Conservation (phyloP, 2,329 filamentous ascomycete genomes). For the Huntiella decipiens region DNA sequence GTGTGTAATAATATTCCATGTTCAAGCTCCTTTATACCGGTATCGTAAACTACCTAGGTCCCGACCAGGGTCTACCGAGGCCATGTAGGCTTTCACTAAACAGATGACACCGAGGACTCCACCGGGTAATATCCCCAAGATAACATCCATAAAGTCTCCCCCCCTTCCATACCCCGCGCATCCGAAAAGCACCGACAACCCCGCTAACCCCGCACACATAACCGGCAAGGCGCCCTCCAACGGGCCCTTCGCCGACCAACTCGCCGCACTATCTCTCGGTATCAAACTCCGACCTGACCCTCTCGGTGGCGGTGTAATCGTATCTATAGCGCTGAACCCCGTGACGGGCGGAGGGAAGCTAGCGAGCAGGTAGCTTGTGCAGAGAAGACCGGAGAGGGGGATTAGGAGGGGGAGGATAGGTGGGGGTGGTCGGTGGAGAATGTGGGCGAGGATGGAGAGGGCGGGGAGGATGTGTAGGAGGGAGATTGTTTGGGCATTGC, state of each 20-base stretch:
- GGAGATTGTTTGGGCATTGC: conserved; percentile 38
- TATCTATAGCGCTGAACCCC: conserved; percentile 31
- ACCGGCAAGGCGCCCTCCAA: conserved; percentile 39
- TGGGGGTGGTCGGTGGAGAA: conserved; percentile 24
- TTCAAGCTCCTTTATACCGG: conserved; percentile 45
- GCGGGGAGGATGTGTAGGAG: conserved; percentile 42
- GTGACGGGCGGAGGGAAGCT: conserved; percentile 34
- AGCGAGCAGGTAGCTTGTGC: conserved; percentile 42
- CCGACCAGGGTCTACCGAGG: conserved; percentile 45
- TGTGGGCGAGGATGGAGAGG: conserved; percentile 34
- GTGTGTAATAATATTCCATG: not conserved
- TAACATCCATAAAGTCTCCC: conserved; percentile 20
- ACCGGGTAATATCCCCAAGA: conserved; percentile 32
- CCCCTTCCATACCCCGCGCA: conserved; percentile 19
- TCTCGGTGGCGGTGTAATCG: conserved; percentile 14
- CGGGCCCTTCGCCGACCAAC: conserved; percentile 19
- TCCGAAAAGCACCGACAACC: conserved; percentile 30
- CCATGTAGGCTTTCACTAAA: conserved; percentile 45
- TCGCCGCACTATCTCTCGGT: conserved; percentile 10
- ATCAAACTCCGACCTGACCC: conserved; percentile 8
- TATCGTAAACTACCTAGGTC: conserved; percentile 46
- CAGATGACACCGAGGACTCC: conserved; percentile 43
- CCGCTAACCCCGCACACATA: conserved; percentile 38
- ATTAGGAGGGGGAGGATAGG: conserved; percentile 26
- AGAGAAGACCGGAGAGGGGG: conserved; percentile 41